phyloP scores from a whole-genome alignment of 2,329 filamentous ascomycete species.

The Aspergillus calidoustus region DNA sequence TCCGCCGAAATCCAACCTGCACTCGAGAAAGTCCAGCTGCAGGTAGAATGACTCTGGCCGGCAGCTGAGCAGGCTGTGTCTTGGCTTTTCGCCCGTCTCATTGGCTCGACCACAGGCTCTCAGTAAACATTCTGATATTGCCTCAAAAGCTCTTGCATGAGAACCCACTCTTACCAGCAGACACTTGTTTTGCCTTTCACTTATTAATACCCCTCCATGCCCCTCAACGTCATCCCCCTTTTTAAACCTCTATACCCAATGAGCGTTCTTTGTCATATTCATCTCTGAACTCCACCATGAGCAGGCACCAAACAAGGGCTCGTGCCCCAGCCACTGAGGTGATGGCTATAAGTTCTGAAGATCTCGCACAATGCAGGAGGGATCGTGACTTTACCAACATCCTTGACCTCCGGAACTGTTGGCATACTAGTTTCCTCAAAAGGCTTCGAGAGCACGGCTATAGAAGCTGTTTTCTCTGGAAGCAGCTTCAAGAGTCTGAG shows the following conservation, averaged over 20 bases:
- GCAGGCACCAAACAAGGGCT: background rate
- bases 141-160: background rate
- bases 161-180: background rate
- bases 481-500: conserved; percentile 13
- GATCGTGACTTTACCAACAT: conserved; percentile 29
- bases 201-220: background rate
- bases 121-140: background rate
- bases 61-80: background rate
- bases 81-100: background rate
- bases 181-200: background rate
- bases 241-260: background rate
- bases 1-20: background rate
- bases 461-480: conserved; percentile 16
- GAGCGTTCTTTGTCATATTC: background rate
- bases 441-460: conserved; percentile 20
- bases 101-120: background rate
- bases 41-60: background rate
- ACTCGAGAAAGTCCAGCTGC: background rate
- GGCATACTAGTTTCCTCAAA: conserved; percentile 23
- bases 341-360: background rate
- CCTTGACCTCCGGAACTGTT: conserved; percentile 27
- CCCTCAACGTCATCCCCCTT: background rate
- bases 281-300: background rate
- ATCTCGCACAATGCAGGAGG: background rate
- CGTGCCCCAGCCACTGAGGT: background rate